Evolutionary conservation across 2,329 filamentous ascomycete species (phyloP).

Genomic region (Aphanocladium album): DNA sequence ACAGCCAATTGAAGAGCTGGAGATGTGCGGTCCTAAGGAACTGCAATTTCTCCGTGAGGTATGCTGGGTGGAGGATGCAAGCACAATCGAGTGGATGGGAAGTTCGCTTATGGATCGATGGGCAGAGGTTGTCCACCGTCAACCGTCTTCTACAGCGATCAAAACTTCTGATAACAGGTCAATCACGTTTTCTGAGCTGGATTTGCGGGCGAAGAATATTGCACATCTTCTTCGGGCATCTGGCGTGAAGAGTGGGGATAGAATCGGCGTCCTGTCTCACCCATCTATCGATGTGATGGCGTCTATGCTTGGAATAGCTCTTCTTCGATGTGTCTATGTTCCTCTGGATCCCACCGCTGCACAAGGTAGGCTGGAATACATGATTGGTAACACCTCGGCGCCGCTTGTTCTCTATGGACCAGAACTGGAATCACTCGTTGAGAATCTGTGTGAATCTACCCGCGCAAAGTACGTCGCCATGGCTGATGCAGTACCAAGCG

Average conservation of each 20-base stretch:
- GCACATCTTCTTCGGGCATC: not conserved
- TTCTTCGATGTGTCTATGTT: conserved; percentile 2
- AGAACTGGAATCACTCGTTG: not conserved
- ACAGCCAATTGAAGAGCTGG: not conserved
- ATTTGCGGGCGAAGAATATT: not conserved
- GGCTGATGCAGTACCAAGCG: not conserved
- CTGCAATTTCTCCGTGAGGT: not conserved
- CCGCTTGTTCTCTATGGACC: not conserved
- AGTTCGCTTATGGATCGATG: not conserved
- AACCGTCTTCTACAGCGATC: not conserved
- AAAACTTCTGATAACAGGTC: not conserved
- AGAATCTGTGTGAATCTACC: not conserved
- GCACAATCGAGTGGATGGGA: not conserved
- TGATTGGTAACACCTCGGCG: not conserved
- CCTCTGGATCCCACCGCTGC: conserved; percentile 2
- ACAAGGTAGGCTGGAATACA: not conserved
- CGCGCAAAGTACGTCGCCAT: not conserved
- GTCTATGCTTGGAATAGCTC: not conserved
- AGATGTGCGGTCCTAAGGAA: conserved; percentile 1
- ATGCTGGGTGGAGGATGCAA: not conserved
- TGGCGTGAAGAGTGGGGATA: not conserved
- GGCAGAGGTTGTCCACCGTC: not conserved
- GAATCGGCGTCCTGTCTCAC: not conserved
- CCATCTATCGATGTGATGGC: conserved; percentile 6
- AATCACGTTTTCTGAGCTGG: not conserved